Evolutionary conservation across 331 rosid genomes (phyloP).

Genomic region (Dryas integrifolia): DNA sequence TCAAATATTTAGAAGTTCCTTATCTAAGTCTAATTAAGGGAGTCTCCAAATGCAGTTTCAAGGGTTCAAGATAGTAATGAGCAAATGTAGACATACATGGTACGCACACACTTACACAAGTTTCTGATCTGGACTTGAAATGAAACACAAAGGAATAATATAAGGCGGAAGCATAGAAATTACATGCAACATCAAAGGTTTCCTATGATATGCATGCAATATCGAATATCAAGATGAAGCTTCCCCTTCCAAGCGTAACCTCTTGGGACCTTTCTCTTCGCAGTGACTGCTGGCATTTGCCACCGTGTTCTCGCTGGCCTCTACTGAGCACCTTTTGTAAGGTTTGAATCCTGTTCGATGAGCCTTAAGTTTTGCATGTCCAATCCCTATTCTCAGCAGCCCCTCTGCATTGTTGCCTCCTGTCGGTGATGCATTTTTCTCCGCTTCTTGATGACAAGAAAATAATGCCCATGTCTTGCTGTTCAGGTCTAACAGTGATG

Average conservation of each 20-base stretch:
- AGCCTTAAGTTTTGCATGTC: slow-evolving; percentile 60
- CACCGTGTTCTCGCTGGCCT: slow-evolving; percentile 60
- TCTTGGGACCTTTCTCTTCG: slow-evolving; percentile 71
- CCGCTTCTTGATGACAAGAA: slow-evolving; percentile 31
- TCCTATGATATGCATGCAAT: slow-evolving; percentile 48
- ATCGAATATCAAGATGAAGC: slow-evolving; percentile 49
- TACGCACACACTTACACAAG: slow-evolving; percentile 59
- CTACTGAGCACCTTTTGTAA: slow-evolving; percentile 86
- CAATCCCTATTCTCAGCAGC: slow-evolving; percentile 63
- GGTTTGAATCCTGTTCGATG: slow-evolving; percentile 89
- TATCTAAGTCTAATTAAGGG: slow-evolving; percentile 37
- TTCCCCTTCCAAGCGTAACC: slow-evolving; percentile 68
- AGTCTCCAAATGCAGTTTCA: slow-evolving; percentile 46
- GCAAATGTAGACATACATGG: slow-evolving; percentile 41
- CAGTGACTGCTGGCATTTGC: slow-evolving; percentile 48
- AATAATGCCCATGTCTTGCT: slow-evolving; percentile 33
- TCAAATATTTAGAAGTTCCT: slow-evolving; percentile 26
- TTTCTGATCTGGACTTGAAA: slow-evolving; percentile 52
- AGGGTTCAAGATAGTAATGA: slow-evolving; percentile 41
- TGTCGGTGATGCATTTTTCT: slow-evolving; percentile 26
- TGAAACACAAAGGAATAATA: slow-evolving; percentile 22
- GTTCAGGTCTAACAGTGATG: slow-evolving; percentile 37
- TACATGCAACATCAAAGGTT: slow-evolving; percentile 53
- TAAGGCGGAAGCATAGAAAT: slow-evolving; percentile 22
- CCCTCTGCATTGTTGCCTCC: slow-evolving; percentile 41